Base-by-base conservation (phyloP, 1,284 basidiomycete species). In the Lignosus rhinocerotis region DNA sequence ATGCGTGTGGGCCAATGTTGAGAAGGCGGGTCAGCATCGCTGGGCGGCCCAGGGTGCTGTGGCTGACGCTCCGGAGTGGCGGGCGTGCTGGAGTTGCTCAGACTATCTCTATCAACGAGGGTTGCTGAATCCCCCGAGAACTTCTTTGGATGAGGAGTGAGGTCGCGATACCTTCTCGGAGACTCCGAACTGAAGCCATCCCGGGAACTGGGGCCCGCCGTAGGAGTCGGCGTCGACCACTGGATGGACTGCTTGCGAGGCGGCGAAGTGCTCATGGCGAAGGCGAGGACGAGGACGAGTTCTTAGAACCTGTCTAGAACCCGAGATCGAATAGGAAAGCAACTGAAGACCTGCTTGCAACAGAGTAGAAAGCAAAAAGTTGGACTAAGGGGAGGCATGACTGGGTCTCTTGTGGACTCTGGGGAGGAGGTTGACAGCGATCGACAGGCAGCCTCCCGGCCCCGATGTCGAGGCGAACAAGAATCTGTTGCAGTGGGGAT, bases 91-190 rank as follows among this genome's bases (percentile, higher is more conserved):
- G 11, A 12, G 14, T 43, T 21, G 19, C 21, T 30, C 25, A 3
- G 21, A 14, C 11, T 45, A 12, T 14, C 36, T 5, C n/a, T 39
- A n/a, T 43, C 59, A 6, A 56, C 44, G 48, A 67, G 62, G 54
- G 63, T 63, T 5, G 54, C 55, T 25, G 54, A 55, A 14, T 38
- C 57, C 9, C 47, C 53, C 31, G 60, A 47, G 39, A 55, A 41
- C 38, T 61, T 65, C 53, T 17, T 58, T 7, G 66, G 66, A 39
- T 65, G 62, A 1, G 66, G 66, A 1, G 66, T 67, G 0, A 60
- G 64, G 36, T 44, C 58, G 52, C 49, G 56, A 49, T 61, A 62
- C 30, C 39, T 25, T 45, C 56, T 51, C 3, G 46, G 7, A 19
- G 55, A 45, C 10, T 45, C n/a, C 2, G 49, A 39, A 1, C 5